Evolutionary conservation across 768 basidiomycete species (phyloP).

Genomic region (Mycena vitilis): DNA sequence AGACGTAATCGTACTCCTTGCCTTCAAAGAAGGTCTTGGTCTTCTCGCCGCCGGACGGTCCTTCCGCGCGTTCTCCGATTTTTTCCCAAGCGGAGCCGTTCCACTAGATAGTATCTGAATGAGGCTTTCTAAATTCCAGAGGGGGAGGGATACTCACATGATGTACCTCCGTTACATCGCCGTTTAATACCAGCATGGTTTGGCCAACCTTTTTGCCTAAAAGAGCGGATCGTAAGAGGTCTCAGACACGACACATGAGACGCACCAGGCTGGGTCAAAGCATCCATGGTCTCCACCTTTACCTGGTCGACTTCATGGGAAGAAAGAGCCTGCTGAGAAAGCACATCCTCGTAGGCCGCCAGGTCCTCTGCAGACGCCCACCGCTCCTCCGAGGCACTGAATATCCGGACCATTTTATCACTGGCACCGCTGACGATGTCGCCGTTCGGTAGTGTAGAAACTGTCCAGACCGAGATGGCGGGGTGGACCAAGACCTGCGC

Average conservation of each 20-base stretch:
- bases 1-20: conserved; percentile 98
- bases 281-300: conserved; percentile 90
- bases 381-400: conserved; percentile 78
- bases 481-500: conserved; percentile 92
- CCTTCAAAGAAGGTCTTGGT: conserved; percentile 80
- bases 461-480: conserved; percentile 97
- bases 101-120: conserved; percentile 71
- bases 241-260: conserved; percentile 8
- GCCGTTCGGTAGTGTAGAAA: conserved; percentile 87
- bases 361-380: conserved; percentile 75
- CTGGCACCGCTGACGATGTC: conserved; percentile 95
- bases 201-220: conserved; percentile 93
- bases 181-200: conserved; percentile 90
- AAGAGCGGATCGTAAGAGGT: conserved; percentile 8
- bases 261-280: conserved; percentile 76
- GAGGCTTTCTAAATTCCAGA: background rate
- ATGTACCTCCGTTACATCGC: conserved; percentile 87
- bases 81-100: conserved; percentile 88
- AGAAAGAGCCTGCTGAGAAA: conserved; percentile 84
- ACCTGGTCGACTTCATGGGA: conserved; percentile 92
- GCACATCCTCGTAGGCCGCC: conserved; percentile 77
- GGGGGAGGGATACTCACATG: conserved; percentile 64
- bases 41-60: conserved; percentile 88
- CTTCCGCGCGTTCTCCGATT: conserved; percentile 96
- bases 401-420: conserved; percentile 89